Conservation (phyloP, 805 yeast species). For the Teunomyces funiuensis region DNA sequence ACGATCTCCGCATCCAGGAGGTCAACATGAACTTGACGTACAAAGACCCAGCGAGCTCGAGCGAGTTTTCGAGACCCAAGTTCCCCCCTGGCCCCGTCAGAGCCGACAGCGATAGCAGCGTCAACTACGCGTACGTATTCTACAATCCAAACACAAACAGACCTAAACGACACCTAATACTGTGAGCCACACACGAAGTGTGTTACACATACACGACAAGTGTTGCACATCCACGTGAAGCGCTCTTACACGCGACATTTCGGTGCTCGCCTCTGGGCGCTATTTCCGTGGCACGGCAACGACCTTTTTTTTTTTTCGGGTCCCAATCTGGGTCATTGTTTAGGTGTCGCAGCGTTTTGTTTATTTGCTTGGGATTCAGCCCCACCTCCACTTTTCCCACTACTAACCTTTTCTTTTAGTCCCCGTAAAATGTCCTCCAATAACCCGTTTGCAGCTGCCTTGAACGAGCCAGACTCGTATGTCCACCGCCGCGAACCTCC, state of each 20-base stretch:
- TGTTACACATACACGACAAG: too few species aligned
- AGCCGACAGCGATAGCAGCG: conserved; percentile 36
- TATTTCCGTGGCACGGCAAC: too few species aligned
- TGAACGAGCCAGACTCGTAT: conserved; percentile 36
- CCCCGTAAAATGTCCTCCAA: conserved; percentile 42
- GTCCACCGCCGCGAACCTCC: conserved; percentile 40
- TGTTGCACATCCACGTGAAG: too few species aligned
- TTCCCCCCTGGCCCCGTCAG: conserved; percentile 29
- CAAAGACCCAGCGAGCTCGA: conserved; percentile 6
- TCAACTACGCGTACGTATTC: conserved; percentile 33
- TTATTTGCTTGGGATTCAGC: neutral
- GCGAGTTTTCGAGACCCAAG: conserved; percentile 16
- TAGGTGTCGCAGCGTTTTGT: neutral
- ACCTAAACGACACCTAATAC: neutral
- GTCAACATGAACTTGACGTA: conserved; percentile 8
- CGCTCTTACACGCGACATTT: too few species aligned
- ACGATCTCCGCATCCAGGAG: conserved; percentile 21
- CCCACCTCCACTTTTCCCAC: neutral
- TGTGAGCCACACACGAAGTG: neutral
- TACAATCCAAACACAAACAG: neutral
- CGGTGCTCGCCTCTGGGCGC: neutral
- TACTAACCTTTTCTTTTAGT: conserved; percentile 10
- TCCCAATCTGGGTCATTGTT: neutral
- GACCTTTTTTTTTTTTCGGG: neutral
- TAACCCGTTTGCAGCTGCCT: conserved; percentile 55